A percentile compares a stretch with the other conserved stretches of the same genome.
Evolutionary conservation across 805 yeast species (phyloP).

Genomic region (Candida nemodendra): DNA sequence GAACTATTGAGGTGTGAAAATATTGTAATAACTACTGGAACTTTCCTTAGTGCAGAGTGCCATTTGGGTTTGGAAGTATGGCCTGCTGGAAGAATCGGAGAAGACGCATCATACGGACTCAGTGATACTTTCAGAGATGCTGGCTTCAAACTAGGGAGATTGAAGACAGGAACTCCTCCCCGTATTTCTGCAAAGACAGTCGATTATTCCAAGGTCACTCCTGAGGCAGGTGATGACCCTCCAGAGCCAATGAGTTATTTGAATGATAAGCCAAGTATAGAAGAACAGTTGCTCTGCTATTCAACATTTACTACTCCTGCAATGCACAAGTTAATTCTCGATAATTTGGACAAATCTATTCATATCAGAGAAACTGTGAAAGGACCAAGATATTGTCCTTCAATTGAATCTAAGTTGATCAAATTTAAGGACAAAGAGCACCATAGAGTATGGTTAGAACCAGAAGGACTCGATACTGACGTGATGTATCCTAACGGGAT

Average conservation of each 20-base stretch:
- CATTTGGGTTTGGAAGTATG: constrained; percentile 79
- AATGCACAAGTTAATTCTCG: constrained; percentile 66
- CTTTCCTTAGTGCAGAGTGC: constrained; percentile 91
- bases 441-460: constrained; percentile 93
- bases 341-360: constrained; percentile 76
- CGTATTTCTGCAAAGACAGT: constrained; percentile 73
- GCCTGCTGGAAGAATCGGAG: constrained; percentile 95
- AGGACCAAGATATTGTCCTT: constrained; percentile 98
- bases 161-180: constrained; percentile 98
- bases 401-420: constrained; percentile 84
- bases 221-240: constrained; percentile 77
- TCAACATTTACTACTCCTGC: constrained; percentile 75
- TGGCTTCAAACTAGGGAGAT: constrained; percentile 82
- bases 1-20: constrained; percentile 53
- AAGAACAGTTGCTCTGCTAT: constrained; percentile 65
- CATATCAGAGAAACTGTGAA: constrained; percentile 92
- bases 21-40: constrained; percentile 93
- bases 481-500: constrained; percentile 96
- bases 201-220: constrained; percentile 58
- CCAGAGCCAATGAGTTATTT: constrained; percentile 89
- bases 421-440: constrained; percentile 72
- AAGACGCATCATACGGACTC: constrained; percentile 85
- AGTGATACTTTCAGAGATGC: constrained; percentile 72
- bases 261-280: constrained; percentile 65
- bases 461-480: constrained; percentile 87